A percentile compares a stretch with the other conserved stretches of the same genome.
Evolutionary conservation across 805 yeast species (phyloP).

Genomic region (Clavispora carvajalis): DNA sequence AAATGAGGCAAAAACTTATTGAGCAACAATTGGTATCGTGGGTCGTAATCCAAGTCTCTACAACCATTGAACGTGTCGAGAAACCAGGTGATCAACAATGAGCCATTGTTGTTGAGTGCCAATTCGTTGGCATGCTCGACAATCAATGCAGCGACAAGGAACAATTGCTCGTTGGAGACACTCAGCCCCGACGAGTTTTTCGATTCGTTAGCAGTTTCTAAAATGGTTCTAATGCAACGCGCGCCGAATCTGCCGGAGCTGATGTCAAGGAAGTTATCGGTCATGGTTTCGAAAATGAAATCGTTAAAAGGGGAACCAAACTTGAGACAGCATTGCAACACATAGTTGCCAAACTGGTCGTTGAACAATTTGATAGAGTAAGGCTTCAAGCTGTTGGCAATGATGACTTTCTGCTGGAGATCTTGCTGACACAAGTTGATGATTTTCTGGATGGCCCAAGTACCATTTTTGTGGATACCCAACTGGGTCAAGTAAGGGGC

Average conservation of each 20-base stretch:
- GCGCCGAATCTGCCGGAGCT: conserved; percentile 92
- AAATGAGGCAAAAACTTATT: conserved; percentile 58
- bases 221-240: conserved; percentile 86
- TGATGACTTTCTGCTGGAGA: conserved; percentile 46
- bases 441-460: conserved; percentile 98
- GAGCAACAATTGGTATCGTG: conserved; percentile 62
- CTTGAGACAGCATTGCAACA: conserved; percentile 87
- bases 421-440: conserved; percentile 59
- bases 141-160: conserved; percentile 71
- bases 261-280: conserved; percentile 72
- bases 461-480: conserved; percentile 95
- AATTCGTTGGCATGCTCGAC: conserved; percentile 73
- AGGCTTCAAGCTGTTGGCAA: conserved; percentile 68
- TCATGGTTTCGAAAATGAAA: conserved; percentile 78
- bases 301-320: conserved; percentile 87
- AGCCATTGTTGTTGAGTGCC: conserved; percentile 81
- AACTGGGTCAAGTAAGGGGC: conserved; percentile 80
- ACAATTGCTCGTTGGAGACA: conserved; percentile 55
- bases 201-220: conserved; percentile 66
- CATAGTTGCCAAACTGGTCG: conserved; percentile 97
- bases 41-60: conserved; percentile 26
- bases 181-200: conserved; percentile 9
- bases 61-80: conserved; percentile 59
- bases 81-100: conserved; percentile 88
- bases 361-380: conserved; percentile 80